Percentiles rank a stretch among this genome's conserved stretches.
Evolutionary conservation across 345 rosid genomes (phyloP).

Genomic region (Capsella bursapastoris): DNA sequence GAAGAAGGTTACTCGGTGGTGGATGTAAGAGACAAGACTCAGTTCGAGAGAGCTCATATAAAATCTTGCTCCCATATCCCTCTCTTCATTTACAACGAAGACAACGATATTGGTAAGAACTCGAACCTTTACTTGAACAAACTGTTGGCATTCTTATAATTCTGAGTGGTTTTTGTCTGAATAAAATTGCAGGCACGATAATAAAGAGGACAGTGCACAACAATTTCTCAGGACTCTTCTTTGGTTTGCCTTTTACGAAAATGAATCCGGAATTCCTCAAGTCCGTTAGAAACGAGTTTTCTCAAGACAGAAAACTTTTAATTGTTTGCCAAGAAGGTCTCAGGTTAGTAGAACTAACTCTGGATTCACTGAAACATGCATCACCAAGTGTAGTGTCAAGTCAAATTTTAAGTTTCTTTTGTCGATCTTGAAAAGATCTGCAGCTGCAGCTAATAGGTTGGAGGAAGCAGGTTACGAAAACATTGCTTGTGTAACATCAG

Average conservation of each 20-base stretch:
- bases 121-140: background rate
- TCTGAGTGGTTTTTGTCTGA: slow-evolving; percentile 17
- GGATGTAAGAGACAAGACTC: slow-evolving; percentile 81
- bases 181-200: slow-evolving; percentile 62
- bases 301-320: slow-evolving; percentile 72
- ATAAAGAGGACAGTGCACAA: slow-evolving; percentile 87
- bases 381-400: background rate
- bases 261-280: slow-evolving; percentile 72
- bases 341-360: slow-evolving; percentile 57
- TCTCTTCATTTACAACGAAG: slow-evolving; percentile 80
- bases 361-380: slow-evolving; percentile 19
- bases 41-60: slow-evolving; percentile 81
- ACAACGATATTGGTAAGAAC: slow-evolving; percentile 74
- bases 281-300: slow-evolving; percentile 61
- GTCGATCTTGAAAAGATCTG: slow-evolving; percentile 60
- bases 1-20: slow-evolving; percentile 68
- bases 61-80: slow-evolving; percentile 83
- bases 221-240: slow-evolving; percentile 89
- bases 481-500: slow-evolving; percentile 84
- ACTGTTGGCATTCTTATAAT: background rate
- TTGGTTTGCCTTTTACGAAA: slow-evolving; percentile 86
- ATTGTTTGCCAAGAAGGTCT: slow-evolving; percentile 95
- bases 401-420: slow-evolving; percentile 7
- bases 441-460: slow-evolving; percentile 79
- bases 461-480: slow-evolving; percentile 77